Evolutionary conservation across 345 rosid species (phyloP).

Genomic region (Trapa incisa): DNA sequence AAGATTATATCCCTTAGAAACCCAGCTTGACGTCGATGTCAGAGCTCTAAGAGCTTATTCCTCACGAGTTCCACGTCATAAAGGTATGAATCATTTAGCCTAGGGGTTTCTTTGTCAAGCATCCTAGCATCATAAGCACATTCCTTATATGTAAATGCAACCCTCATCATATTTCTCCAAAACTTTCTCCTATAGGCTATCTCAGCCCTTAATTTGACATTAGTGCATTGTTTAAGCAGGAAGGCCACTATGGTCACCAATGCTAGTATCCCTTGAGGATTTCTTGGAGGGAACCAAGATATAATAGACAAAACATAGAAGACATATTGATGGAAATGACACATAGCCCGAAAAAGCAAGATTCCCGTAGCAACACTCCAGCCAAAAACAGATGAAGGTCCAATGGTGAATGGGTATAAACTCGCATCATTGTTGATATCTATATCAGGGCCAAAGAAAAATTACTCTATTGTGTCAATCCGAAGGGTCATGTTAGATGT

Average conservation of each 20-base stretch:
- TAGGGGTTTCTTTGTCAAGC: conserved; percentile 78
- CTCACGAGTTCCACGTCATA: conserved; percentile 85
- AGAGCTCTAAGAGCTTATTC: conserved; percentile 82
- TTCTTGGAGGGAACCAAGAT: conserved; percentile 86
- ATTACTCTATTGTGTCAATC: neutral
- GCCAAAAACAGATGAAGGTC: conserved; percentile 75
- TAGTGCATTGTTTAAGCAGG: conserved; percentile 61
- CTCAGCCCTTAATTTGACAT: conserved; percentile 73
- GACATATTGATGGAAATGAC: conserved; percentile 48
- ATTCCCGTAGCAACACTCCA: conserved; percentile 73
- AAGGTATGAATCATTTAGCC: conserved; percentile 56
- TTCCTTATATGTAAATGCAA: conserved; percentile 85
- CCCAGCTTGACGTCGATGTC: conserved; percentile 70
- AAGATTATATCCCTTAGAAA: conserved; percentile 89
- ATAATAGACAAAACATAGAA: conserved; percentile 37
- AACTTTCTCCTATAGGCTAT: conserved; percentile 88
- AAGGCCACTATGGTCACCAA: conserved; percentile 79
- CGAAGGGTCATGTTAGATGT: neutral
- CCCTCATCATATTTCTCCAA: conserved; percentile 98
- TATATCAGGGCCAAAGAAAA: conserved; percentile 19
- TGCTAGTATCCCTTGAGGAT: conserved; percentile 91
- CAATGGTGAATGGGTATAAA: conserved; percentile 65
- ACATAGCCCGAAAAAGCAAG: conserved; percentile 62
- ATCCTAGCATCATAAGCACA: conserved; percentile 98
- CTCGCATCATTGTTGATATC: conserved; percentile 80